Base-by-base conservation (phyloP, 1,284 basidiomycete genomes). In the Thecaphora thlaspeos region DNA sequence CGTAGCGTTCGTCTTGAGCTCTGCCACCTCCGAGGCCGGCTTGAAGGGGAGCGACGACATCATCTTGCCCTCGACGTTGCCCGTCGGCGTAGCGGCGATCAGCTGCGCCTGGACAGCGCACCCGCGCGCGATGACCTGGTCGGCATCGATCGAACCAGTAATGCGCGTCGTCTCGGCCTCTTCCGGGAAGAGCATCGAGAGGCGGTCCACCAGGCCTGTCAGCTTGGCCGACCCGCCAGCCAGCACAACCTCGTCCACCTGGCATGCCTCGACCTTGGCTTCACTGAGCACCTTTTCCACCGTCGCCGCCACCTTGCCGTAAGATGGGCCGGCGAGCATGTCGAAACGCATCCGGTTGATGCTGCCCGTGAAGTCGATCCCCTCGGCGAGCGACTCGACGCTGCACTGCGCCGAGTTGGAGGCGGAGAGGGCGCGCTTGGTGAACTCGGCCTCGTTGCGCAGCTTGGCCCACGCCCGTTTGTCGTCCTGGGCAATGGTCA, bases 291-390 rank as follows among this genome's bases (percentile, higher is more conserved):
- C 83, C 43, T 84, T 81, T 50, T 81, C 79, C 53, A 91, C 84
- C 51, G 85, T 84, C 24, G 79, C 78, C 28, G 84, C 83, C 47
- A 95, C 86, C 62, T 84, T 81, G 53, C 82, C 81, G 81, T 94
- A 97, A 32, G 93, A 82, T 12, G 84, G 70, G 10, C 84, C 82
- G 2, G 87, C 85, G 65, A 96, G 85, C 81, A 95, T 85, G 79
- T 96, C 92, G 80, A 96, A 95, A 32, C 94, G 86, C 80, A 94
- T 84, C 42, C 91, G 85, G 80, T 96, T 97, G 81, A 98, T 87
- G n/a, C 87, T 85, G 10, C 88, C 88, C 12, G 89, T 92, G 75
- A 89, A 92, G 80, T 98, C 95, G 49, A 90, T 78, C 11, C 95
- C 94, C 62, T 95, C 93, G 78, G 95, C 94, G 63, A 98, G 83